Evolutionary conservation across 306 rosid species (phyloP), one percentile per base, ranked within the genome.

Genomic region (Ammopiptanthus mongolicus): DNA sequence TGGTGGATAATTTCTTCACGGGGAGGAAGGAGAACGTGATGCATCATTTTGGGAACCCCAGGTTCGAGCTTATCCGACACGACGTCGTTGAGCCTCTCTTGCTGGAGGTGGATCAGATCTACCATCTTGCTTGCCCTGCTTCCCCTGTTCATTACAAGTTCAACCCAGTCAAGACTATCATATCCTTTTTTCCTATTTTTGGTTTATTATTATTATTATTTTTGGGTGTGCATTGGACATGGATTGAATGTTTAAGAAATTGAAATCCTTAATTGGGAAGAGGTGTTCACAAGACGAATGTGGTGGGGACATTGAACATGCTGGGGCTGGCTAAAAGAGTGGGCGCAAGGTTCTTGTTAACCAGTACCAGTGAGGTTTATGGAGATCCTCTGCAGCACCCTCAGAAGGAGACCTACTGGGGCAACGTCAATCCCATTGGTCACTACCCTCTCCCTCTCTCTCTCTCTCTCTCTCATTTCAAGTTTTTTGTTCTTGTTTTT

Each of bases 381-480:
- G 99, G 99, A 6, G 99, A 95, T 84, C 99, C 99, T 73, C 88
- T 95, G 65, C 93, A 95, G 71, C 99, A 95, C 22, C 99, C 99
- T 60, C 99, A 95, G 87, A 92, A 90, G 68, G 99, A 95, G 73
- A 95, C 97, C 11, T 95, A 95, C 77, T 95, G 99, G 99, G 99
- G 99, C 78, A 95, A 95, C 88, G 99, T 95, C 76, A 95, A 95
- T 84, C 99, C 99, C 15, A 95, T 95, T 65, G 99, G 99, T 95
- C 0, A n/a, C n/a, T n/a, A n/a, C n/a, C n/a, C n/a, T n/a, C n/a
- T n/a, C n/a, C n/a, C n/a, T n/a, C n/a, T n/a, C n/a, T n/a, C n/a
- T n/a, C n/a, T n/a, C n/a, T n/a, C n/a, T n/a, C 5, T 61, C 48
- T 60, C 15, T 29, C 47, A 1, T 22, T 0, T n/a, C 6, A 34